Conservation (phyloP, 2,329 filamentous ascomycete genomes). For the Volutella citrinella region DNA sequence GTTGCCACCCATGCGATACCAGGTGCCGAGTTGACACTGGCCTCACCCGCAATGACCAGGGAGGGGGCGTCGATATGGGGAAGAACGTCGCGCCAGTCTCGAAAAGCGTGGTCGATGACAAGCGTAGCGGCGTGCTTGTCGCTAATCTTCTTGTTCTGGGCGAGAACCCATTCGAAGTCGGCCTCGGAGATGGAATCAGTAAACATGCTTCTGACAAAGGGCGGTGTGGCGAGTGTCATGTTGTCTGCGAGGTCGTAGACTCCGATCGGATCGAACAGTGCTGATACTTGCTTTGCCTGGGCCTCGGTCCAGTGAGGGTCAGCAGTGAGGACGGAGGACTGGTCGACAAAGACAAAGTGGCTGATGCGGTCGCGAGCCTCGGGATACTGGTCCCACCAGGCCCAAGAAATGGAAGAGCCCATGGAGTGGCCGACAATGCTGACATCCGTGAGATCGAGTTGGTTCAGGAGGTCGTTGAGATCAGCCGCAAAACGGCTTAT, state of each 20-base stretch:
- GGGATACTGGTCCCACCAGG: conserved; percentile 29
- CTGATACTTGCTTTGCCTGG: conserved; percentile 15
- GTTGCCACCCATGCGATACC: conserved; percentile 23
- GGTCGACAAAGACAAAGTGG: conserved; percentile 29
- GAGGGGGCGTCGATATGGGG: conserved; percentile 26
- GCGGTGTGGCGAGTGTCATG: conserved; percentile 13
- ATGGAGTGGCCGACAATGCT: conserved; percentile 34
- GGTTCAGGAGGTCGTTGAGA: conserved; percentile 22
- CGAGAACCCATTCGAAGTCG: conserved; percentile 25
- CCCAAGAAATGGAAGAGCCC: conserved; percentile 31
- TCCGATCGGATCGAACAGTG: conserved; percentile 17
- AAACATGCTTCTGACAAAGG: conserved; percentile 22
- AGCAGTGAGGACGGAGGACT: conserved; percentile 21
- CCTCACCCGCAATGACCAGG: conserved; percentile 23
- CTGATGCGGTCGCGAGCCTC: conserved; percentile 18
- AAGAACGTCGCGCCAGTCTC: too few relatives aligned
- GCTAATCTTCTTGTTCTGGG: conserved; percentile 24
- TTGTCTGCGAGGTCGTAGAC: conserved; percentile 16
- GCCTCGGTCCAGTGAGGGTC: conserved; percentile 27
- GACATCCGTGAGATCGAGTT: conserved; percentile 28
- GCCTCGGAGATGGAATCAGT: conserved; percentile 15
- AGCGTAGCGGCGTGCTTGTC: conserved; percentile 22
- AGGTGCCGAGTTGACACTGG: conserved; percentile 5
- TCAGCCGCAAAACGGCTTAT: conserved; percentile 27
- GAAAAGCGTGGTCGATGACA: conserved; percentile 23